These are phyloP conservation scores for Lactarius pseudohatsudake DNA, from an alignment of 768 basidiomycete species.

Conservation along the genomic window DNA sequence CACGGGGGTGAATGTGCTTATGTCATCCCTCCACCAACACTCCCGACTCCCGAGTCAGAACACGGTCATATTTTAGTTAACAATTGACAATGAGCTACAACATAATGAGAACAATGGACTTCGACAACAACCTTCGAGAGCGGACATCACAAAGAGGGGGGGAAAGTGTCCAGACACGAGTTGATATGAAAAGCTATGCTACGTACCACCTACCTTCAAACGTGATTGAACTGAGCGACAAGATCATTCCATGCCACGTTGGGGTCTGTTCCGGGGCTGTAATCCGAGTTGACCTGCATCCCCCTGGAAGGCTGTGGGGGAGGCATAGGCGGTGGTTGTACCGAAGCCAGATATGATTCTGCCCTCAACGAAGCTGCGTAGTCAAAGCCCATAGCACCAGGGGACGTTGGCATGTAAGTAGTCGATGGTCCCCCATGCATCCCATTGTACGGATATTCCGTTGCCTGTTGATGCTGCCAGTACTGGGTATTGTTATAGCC, in stretches of 20 bases:
- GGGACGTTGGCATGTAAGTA: conserved; percentile 20
- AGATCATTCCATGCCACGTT: conserved; percentile 30
- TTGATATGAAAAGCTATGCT: conserved; percentile 1
- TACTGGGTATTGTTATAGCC: conserved; percentile 28
- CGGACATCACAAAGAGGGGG: conserved; percentile 5
- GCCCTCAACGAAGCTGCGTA: conserved; percentile 29
- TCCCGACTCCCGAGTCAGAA: background rate
- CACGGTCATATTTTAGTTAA: conserved; percentile 14
- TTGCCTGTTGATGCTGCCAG: conserved; percentile 26
- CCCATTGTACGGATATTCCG: conserved; percentile 21
- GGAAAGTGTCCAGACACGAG: background rate
- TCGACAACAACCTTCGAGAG: conserved; percentile 6
- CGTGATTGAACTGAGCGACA: conserved; percentile 30
- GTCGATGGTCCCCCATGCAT: conserved; percentile 16
- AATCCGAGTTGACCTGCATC: conserved; percentile 26
- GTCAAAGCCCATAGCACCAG: conserved; percentile 29
- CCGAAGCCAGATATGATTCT: conserved; percentile 23
- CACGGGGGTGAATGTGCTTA: conserved; percentile 6
- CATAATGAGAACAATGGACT: conserved; percentile 18
- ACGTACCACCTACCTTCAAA: conserved; percentile 17
- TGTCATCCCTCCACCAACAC: background rate
- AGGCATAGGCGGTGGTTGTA: conserved; percentile 16
- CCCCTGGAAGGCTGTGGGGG: conserved; percentile 7
- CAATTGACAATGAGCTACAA: conserved; percentile 23
- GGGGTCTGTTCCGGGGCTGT: conserved; percentile 26